These are phyloP conservation scores for Microstroma glucosiphilum DNA, from an alignment of 1,284 basidiomycete genomes.

Conservation along the genomic window DNA sequence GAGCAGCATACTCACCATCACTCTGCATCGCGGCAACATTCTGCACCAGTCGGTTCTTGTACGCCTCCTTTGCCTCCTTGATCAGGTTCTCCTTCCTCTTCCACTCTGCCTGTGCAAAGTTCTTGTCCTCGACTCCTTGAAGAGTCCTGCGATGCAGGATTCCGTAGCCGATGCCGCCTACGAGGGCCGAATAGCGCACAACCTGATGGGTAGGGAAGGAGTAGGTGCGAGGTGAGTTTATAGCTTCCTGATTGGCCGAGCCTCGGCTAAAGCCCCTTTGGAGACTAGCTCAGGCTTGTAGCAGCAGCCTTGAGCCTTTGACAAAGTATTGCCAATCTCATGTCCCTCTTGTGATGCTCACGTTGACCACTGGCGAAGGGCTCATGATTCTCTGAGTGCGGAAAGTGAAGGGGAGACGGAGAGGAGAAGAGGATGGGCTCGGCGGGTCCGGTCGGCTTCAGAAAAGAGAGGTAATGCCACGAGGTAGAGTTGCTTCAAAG, in stretches of 20 bases:
- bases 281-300: too few species aligned
- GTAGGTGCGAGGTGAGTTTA: neutral
- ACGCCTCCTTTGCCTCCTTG: conserved; percentile 81
- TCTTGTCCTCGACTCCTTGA: conserved; percentile 73
- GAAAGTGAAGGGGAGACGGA: too few species aligned
- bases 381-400: conserved; percentile 19
- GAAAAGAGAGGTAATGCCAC: too few species aligned
- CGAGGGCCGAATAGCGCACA: conserved; percentile 86
- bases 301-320: too few species aligned
- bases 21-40: conserved; percentile 29
- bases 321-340: too few species aligned
- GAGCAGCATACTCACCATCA: conserved; percentile 3
- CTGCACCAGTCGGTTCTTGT: conserved; percentile 60
- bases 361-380: conserved; percentile 43
- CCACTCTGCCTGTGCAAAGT: conserved; percentile 59
- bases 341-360: conserved; percentile 18
- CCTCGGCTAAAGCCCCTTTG: neutral
- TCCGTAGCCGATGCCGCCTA: conserved; percentile 83
- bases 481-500: too few species aligned
- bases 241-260: neutral
- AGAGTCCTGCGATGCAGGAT: conserved; percentile 84
- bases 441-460: too few species aligned
- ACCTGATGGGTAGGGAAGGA: conserved; percentile 60
- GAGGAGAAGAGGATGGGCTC: too few species aligned
- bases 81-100: conserved; percentile 58